Evolutionary conservation across 768 basidiomycete species (phyloP).

Genomic region (Boletales sp.): DNA sequence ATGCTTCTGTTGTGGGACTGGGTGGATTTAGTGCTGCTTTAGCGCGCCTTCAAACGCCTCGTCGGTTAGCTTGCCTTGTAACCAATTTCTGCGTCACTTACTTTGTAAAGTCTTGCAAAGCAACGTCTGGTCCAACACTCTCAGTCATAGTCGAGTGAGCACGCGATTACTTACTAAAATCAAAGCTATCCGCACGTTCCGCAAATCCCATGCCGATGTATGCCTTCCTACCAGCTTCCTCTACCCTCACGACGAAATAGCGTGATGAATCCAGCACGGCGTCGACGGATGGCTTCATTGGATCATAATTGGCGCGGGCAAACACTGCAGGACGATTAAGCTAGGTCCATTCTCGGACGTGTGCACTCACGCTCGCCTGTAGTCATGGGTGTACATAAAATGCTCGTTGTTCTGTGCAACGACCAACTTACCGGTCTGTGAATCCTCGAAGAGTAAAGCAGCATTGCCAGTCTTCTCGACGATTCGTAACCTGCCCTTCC

Average conservation of each 20-base stretch:
- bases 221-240: conserved; percentile 83
- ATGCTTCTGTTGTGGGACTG: conserved; percentile 37
- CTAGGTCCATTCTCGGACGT: conserved; percentile 8
- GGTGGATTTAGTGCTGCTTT: conserved; percentile 60
- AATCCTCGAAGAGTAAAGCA: conserved; percentile 76
- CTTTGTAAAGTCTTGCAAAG: conserved; percentile 85
- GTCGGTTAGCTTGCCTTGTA: neutral
- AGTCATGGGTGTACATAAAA: conserved; percentile 1
- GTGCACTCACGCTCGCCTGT: conserved; percentile 63
- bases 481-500: conserved; percentile 89
- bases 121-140: conserved; percentile 54
- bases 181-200: conserved; percentile 86
- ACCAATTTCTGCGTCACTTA: conserved; percentile 24
- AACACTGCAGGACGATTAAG: conserved; percentile 55
- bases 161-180: conserved; percentile 66
- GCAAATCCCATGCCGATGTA: conserved; percentile 93
- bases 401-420: neutral
- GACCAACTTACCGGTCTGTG: conserved; percentile 59
- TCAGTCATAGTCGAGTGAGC: conserved; percentile 4
- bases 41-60: conserved; percentile 43
- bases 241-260: conserved; percentile 91
- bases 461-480: conserved; percentile 71
- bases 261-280: conserved; percentile 94
- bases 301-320: conserved; percentile 81
- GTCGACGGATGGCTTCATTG: conserved; percentile 79